A percentile compares a stretch with the other conserved stretches of the same genome.
phyloP scores from a whole-genome alignment of 2,329 filamentous ascomycete genomes.

The Lasiodiplodia sp. region DNA sequence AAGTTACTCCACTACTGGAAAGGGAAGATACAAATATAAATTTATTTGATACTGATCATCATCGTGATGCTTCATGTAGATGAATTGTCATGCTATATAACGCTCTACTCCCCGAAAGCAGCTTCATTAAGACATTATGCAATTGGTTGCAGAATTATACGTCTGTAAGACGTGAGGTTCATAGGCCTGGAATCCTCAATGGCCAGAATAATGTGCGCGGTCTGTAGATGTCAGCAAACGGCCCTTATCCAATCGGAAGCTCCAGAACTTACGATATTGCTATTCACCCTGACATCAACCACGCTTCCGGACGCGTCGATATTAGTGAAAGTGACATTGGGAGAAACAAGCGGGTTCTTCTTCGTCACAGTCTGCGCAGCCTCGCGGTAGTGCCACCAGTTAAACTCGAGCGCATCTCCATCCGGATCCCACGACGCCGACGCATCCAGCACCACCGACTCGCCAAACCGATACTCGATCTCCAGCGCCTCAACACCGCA shows the following conservation, averaged over 20 bases:
- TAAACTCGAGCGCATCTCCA: constrained; percentile 32
- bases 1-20: too few relatives aligned
- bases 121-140: constrained; percentile 28
- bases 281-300: constrained; percentile 4
- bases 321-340: constrained; percentile 22
- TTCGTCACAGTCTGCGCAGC: background rate
- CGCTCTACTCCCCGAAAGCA: too few relatives aligned
- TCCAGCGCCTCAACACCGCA: constrained; percentile 27
- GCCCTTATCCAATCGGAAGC: constrained; percentile 6
- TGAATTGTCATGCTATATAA: too few relatives aligned
- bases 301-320: constrained; percentile 2
- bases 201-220: constrained; percentile 30
- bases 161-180: constrained; percentile 31
- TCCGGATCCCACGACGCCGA: constrained; percentile 34
- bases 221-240: constrained; percentile 13
- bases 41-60: too few relatives aligned
- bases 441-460: constrained; percentile 32
- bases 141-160: constrained; percentile 26
- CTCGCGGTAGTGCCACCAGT: constrained; percentile 35
- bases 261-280: constrained; percentile 2
- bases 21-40: too few relatives aligned
- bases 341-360: background rate
- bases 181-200: constrained; percentile 27
- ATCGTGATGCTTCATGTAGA: too few relatives aligned
- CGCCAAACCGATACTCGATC: constrained; percentile 23